These are phyloP conservation scores for Glycyrrhiza uralensis DNA, from an alignment of 306 rosid genomes.

Conservation along the genomic window DNA sequence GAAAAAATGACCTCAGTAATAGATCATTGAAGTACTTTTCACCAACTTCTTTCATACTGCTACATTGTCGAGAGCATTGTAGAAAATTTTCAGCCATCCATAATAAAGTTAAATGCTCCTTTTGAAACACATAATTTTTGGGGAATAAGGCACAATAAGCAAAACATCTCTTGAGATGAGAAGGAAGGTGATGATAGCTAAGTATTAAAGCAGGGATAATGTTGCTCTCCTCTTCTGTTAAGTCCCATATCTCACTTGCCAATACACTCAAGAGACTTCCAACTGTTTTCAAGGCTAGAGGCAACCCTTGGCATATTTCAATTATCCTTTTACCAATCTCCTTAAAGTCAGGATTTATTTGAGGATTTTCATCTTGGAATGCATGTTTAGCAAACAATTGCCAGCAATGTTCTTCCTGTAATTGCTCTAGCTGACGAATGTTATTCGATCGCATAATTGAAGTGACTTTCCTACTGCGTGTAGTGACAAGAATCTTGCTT, in stretches of 20 bases:
- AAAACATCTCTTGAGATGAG: slow-evolving; percentile 23
- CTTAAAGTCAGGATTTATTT: not conserved
- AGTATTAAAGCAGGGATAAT: slow-evolving; percentile 3
- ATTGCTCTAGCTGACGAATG: not conserved
- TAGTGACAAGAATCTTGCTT: slow-evolving; percentile 2
- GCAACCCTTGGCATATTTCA: not conserved
- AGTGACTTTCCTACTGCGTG: not conserved
- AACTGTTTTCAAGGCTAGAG: not conserved
- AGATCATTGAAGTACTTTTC: slow-evolving; percentile 2
- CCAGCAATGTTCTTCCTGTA: not conserved
- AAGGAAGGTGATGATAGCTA: slow-evolving; percentile 22
- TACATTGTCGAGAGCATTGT: not conserved
- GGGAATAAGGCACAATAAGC: slow-evolving; percentile 14
- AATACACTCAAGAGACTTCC: not conserved
- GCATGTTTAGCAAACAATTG: slow-evolving; percentile 13
- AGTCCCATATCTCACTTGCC: slow-evolving; percentile 1
- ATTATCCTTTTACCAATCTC: not conserved
- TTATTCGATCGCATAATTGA: not conserved
- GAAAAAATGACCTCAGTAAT: slow-evolving; percentile 13
- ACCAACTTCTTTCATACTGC: not conserved
- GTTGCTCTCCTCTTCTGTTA: not conserved
- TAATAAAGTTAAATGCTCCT: not conserved
- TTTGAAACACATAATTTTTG: not conserved
- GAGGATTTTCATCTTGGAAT: not conserved
- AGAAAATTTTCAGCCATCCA: slow-evolving; percentile 22